A percentile compares a stretch with the other conserved stretches of the same genome.
Evolutionary conservation across 257 asterid species (phyloP).

Genomic region (Euphrasia confusa): DNA sequence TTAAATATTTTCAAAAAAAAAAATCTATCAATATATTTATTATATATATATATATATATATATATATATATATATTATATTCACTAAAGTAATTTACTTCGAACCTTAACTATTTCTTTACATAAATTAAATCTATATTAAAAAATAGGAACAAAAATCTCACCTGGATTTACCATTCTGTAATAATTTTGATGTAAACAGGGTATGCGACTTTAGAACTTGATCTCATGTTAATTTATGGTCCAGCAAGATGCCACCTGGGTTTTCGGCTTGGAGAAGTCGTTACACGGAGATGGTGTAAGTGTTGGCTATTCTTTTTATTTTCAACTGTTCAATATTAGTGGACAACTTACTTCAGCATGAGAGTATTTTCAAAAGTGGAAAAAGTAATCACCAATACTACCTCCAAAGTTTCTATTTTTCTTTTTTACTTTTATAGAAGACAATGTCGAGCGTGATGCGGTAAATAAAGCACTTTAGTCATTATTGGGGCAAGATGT

Average conservation of each 20-base stretch:
- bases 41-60: too few species aligned
- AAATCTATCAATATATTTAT: too few species aligned
- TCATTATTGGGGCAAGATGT: too few species aligned
- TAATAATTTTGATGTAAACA: constrained; percentile 28
- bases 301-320: constrained; percentile 29
- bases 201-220: constrained; percentile 69
- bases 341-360: too few species aligned
- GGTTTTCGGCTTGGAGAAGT: constrained; percentile 86
- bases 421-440: too few species aligned
- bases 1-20: too few species aligned
- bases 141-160: constrained; percentile 8
- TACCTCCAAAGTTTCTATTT: not conserved
- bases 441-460: too few species aligned
- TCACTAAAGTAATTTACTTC: too few species aligned
- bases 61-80: too few species aligned
- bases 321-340: not conserved
- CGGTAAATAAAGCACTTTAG: too few species aligned
- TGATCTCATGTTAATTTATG: constrained; percentile 80
- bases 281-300: constrained; percentile 85
- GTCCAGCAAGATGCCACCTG: constrained; percentile 77
- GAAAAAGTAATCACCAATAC: not conserved
- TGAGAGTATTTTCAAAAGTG: not conserved
- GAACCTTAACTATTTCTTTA: not conserved
- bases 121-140: constrained; percentile 1
- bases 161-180: not conserved